Evolutionary conservation across 2,329 filamentous ascomycete genomes (phyloP).

Genomic region (Chrysosporium keratinophilum): DNA sequence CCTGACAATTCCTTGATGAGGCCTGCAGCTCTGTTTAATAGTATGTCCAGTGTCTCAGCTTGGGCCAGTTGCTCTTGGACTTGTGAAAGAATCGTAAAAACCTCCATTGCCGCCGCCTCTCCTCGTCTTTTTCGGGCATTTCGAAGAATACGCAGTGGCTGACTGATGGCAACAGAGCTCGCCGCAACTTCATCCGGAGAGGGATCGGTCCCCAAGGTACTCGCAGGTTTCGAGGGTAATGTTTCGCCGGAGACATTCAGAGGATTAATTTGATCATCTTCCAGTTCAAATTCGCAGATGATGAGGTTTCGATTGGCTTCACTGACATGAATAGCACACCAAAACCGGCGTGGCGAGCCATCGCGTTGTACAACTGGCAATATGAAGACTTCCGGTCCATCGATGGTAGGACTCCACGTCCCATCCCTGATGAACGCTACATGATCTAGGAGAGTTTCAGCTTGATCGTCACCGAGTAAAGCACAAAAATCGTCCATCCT

Average conservation of each 20-base stretch:
- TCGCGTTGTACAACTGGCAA: background rate
- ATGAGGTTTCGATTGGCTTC: background rate
- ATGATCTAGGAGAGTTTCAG: constrained; percentile 5
- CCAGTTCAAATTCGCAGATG: constrained; percentile 8
- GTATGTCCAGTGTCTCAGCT: background rate
- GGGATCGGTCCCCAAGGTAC: constrained; percentile 1
- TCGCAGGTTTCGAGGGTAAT: background rate
- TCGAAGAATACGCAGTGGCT: constrained; percentile 4
- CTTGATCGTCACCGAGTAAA: background rate
- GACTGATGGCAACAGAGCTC: background rate
- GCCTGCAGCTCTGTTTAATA: constrained; percentile 1
- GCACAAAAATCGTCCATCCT: background rate
- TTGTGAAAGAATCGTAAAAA: constrained; percentile 2
- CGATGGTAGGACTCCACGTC: background rate
- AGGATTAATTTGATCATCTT: constrained; percentile 1
- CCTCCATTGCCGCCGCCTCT: constrained; percentile 5
- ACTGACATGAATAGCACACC: constrained; percentile 6
- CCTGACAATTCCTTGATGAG: constrained; percentile 5
- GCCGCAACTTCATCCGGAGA: background rate
- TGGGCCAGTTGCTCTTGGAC: constrained; percentile 3
- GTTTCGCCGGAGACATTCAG: constrained; percentile 1
- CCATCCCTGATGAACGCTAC: background rate
- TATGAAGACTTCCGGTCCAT: constrained; percentile 5
- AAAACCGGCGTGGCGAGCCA: background rate
- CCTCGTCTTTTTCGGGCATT: constrained; percentile 1